Conservation (phyloP, 768 basidiomycete species). For the Scleroderma bovista region DNA sequence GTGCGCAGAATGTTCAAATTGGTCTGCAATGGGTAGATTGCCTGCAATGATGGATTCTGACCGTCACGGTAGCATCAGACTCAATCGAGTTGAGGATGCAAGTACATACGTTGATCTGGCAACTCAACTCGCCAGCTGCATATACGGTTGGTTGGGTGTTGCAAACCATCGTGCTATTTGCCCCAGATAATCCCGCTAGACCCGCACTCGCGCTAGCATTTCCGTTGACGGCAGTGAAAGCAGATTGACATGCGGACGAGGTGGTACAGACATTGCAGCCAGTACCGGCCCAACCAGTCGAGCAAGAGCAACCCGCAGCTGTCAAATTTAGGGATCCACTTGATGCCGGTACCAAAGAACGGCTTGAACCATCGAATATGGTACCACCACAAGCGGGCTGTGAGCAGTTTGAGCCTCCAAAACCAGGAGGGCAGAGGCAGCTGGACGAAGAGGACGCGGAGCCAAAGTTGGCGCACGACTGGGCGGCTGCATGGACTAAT, state of each 20-base stretch:
- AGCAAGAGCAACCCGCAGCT: constrained; percentile 61
- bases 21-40: constrained; percentile 63
- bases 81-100: not conserved
- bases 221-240: constrained; percentile 40
- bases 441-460: constrained; percentile 8
- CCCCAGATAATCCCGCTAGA: constrained; percentile 23
- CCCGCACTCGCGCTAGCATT: constrained; percentile 29
- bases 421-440: constrained; percentile 80
- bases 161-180: constrained; percentile 70
- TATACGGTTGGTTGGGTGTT: constrained; percentile 66
- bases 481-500: constrained; percentile 12
- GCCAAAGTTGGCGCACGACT: constrained; percentile 25
- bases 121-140: constrained; percentile 80
- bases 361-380: constrained; percentile 65
- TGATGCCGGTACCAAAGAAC: constrained; percentile 37
- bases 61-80: not conserved
- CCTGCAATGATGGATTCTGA: constrained; percentile 82
- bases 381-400: constrained; percentile 75
- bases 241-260: constrained; percentile 62
- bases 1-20: constrained; percentile 78
- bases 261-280: constrained; percentile 79
- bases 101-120: constrained; percentile 68
- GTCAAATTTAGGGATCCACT: constrained; percentile 61
- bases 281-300: constrained; percentile 68
- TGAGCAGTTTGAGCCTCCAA: constrained; percentile 66